Evolutionary conservation across 768 basidiomycete species (phyloP).

Genomic region (Boletus subparvulus): DNA sequence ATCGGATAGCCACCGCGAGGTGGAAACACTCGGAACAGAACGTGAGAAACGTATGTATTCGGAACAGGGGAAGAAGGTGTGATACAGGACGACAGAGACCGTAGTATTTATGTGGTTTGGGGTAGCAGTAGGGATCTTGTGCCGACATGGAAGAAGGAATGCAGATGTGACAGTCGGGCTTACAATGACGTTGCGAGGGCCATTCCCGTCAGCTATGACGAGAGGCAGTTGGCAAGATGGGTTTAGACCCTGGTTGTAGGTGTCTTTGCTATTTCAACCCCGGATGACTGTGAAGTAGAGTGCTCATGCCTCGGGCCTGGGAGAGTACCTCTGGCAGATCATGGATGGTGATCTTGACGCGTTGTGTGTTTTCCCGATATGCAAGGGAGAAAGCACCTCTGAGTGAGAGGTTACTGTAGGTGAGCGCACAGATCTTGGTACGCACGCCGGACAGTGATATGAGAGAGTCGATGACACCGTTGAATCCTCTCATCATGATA

Average conservation of each 20-base stretch:
- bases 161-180: too few species aligned
- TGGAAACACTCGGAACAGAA: too few species aligned
- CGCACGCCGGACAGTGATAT: constrained; percentile 21
- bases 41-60: too few species aligned
- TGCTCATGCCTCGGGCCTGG: constrained; percentile 19
- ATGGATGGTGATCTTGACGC: constrained; percentile 32
- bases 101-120: too few species aligned
- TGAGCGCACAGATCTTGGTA: neutral
- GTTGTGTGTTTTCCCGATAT: constrained; percentile 27
- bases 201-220: neutral
- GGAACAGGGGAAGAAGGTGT: neutral
- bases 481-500: constrained; percentile 22
- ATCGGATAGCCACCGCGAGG: too few species aligned
- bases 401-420: neutral
- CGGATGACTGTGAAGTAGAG: neutral
- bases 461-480: constrained; percentile 23
- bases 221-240: neutral
- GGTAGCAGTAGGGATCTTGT: too few species aligned
- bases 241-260: constrained; percentile 33
- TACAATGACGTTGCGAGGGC: constrained; percentile 18
- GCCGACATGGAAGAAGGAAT: too few species aligned
- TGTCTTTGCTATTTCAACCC: constrained; percentile 8
- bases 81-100: constrained; percentile 4
- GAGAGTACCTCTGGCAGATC: constrained; percentile 28
- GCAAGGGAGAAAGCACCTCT: constrained; percentile 34